Base-by-base conservation (phyloP, 2,329 filamentous ascomycete species). In the Cercospora sesami region DNA sequence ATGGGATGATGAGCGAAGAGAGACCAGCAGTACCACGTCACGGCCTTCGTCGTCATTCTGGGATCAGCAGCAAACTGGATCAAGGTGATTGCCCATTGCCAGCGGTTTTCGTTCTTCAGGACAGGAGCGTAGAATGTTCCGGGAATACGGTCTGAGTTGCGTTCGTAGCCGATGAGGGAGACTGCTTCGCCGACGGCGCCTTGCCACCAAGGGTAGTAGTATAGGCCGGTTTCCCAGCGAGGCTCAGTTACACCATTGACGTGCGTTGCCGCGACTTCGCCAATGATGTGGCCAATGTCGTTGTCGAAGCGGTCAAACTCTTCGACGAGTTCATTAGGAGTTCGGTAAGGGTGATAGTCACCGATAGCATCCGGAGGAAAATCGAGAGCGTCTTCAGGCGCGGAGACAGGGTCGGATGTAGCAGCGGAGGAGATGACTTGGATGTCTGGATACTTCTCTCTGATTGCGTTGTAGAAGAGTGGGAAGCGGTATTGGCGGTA, bases 171-270 rank as follows among this genome's bases (percentile, higher is more conserved):
- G 69, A 91, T 82, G 16, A 90, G 80, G 65, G 85, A 88, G n/a
- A 91, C 82, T 26, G 87, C 88, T 75, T 91, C 89, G 14, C 84
- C 85, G 2, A 91, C 86, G 8, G 85, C 81, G 28, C 87, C 88
- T 60, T 86, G 85, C 87, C 75, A 77, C 71, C 73, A 75, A 2
- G 77, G 76, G 9, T 70, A 72, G 71, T 81, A 86, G 39, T 79
- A 76, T 72, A 80, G 81, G 60, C 69, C 72, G 4, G 59, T 45
- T n/a, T 68, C 64, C 70, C 71, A 81, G 18, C 66, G 66, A n/a
- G 66, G 66, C 10, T 63, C 55, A 48, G 78, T 82, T 5, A 83
- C 83, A n/a, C 84, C 83, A 7, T 67, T 70, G 21, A 65, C 48
- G 48, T 86, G 83, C 0, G 82, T 80, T 1, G 84, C 80, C 1